Evolutionary conservation across 768 basidiomycete species (phyloP).

Genomic region (Agaricus bisporus): DNA sequence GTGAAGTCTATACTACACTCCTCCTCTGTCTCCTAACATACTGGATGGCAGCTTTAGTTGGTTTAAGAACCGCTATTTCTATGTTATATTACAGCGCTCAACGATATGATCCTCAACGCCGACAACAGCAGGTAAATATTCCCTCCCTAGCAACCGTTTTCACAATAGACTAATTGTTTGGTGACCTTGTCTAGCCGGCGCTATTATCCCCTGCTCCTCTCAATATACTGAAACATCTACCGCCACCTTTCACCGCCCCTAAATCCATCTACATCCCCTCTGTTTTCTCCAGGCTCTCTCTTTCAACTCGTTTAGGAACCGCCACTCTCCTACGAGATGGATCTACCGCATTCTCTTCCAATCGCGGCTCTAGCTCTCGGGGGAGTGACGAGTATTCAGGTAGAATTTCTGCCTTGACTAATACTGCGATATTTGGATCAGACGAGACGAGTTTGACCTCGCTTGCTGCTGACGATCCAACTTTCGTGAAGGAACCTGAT

Average conservation of each 20-base stretch:
- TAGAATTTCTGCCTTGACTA: neutral
- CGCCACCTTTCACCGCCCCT: neutral
- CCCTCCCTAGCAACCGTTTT: neutral
- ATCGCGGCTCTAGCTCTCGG: neutral
- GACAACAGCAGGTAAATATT: neutral
- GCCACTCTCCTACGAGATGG: neutral
- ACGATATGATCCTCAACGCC: neutral
- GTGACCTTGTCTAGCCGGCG: no score
- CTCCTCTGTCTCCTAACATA: neutral
- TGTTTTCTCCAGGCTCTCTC: neutral
- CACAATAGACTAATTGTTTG: no score
- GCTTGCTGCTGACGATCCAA: neutral
- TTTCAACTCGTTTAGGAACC: neutral
- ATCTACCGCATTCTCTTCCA: neutral
- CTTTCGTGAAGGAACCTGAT: neutral
- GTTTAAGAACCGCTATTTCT: neutral
- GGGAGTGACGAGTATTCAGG: neutral
- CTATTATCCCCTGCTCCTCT: no score
- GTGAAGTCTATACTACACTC: neutral
- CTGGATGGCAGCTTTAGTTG: neutral
- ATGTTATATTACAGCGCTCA: neutral
- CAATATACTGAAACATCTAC: neutral
- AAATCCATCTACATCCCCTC: neutral
- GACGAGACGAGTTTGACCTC: neutral
- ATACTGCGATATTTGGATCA: neutral